Base-by-base conservation (phyloP, 2,329 filamentous ascomycete genomes). In the Tolypocladium inflatum region DNA sequence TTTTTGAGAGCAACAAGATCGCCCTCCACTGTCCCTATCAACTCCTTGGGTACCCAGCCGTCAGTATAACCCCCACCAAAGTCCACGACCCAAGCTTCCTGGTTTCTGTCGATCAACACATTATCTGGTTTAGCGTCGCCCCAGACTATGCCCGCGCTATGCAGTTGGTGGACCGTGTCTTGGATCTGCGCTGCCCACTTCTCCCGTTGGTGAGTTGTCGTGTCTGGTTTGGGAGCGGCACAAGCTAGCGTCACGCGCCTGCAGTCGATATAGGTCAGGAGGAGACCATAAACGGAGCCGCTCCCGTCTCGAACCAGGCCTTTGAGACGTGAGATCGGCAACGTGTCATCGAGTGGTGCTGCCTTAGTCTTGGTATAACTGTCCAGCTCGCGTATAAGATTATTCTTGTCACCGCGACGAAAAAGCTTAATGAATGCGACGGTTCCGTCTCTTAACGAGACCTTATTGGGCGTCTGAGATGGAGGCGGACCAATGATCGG, bases 61-160 rank as follows among this genome's bases (percentile, higher is more conserved):
- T 56, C 54, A 11, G 56, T 58, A 55, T 58, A 58, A 9, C 45
- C 55, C 26, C 68, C 68, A 3, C 66, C 67, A 57, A 71, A 71
- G 54, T 71, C 67, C 11, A 66, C 62, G 2, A 69, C 53, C 64
- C 67, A 70, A 1, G 65, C 63, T 43, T 71, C 60, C 9, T 65
- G 62, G 13, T 64, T 54, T 10, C 54, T 45, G 42, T 69, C 65
- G 35, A 71, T 64, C n/a, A 71, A 58, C 21, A 68, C 58, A 50
- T 71, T 70, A 9, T 63, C 61, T 4, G 65, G 58, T 50, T 71
- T 71, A 13, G 60, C 67, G 51, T 70, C 26, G 26, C 26, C 26
- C 26, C 26, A 26, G 2, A 26, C 26, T 26, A 26, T 26, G 26
- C 26, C 26, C 67, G 13, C 42, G 9, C 58, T 50, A 45, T 68